Evolutionary conservation across 768 basidiomycete genomes (phyloP).

Genomic region (Tulasnella sp.): DNA sequence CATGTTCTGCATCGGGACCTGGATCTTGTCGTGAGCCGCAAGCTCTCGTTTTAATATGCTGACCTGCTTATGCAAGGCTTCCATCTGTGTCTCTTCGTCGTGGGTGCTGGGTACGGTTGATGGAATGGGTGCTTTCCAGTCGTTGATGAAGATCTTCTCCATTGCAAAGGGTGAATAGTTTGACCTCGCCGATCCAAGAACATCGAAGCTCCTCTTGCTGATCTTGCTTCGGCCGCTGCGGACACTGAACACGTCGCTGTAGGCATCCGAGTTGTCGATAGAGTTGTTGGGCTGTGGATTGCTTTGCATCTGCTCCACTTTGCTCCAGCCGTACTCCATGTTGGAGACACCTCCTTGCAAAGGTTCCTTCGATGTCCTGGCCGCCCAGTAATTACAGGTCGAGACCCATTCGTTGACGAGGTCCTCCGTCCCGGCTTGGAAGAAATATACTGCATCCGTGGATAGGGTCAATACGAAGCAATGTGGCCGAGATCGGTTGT

Average conservation of each 20-base stretch:
- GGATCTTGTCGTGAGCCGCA: slow-evolving; percentile 78
- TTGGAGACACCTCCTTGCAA: slow-evolving; percentile 95
- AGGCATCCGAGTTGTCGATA: slow-evolving; percentile 46
- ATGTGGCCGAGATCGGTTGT: slow-evolving; percentile 85
- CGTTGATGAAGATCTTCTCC: slow-evolving; percentile 79
- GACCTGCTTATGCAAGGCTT: slow-evolving; percentile 84
- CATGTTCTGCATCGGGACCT: slow-evolving; percentile 78
- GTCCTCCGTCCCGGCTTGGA: slow-evolving; percentile 98
- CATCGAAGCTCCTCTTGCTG: slow-evolving; percentile 69
- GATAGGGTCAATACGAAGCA: slow-evolving; percentile 93
- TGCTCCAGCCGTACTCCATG: slow-evolving; percentile 99
- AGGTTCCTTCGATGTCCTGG: slow-evolving; percentile 92
- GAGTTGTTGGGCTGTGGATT: slow-evolving; percentile 46
- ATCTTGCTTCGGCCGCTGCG: slow-evolving; percentile 74
- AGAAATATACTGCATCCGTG: slow-evolving; percentile 91
- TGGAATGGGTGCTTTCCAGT: slow-evolving; percentile 91
- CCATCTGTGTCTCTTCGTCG: slow-evolving; percentile 92
- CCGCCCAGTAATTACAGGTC: slow-evolving; percentile 99
- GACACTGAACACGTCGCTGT: slow-evolving; percentile 68
- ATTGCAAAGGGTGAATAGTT: slow-evolving; percentile 67
- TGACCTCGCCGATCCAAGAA: slow-evolving; percentile 68
- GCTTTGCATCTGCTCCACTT: slow-evolving; percentile 56
- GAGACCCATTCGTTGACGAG: slow-evolving; percentile 99
- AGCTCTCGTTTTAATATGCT: slow-evolving; percentile 73
- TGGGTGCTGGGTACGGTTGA: slow-evolving; percentile 82